Percentiles rank a stretch among this genome's conserved stretches.
Conservation (phyloP, 768 basidiomycete species). For the Solioccasus polychromus region DNA sequence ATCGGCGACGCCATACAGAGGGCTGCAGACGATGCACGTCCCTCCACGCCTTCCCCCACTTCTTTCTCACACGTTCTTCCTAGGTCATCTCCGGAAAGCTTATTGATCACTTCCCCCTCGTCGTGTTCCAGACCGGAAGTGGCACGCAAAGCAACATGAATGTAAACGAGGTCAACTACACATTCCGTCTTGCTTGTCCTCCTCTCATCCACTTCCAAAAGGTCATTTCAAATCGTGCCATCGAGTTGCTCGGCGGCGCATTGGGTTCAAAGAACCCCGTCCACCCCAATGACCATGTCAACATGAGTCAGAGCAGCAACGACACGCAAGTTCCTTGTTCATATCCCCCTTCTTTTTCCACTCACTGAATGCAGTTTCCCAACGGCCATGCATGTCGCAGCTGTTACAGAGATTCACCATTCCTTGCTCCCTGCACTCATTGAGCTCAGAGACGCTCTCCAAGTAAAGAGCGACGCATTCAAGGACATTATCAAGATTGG, state of each 20-base stretch:
- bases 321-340: conserved; percentile 69
- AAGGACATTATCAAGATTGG: conserved; percentile 97
- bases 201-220: conserved; percentile 24
- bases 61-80: conserved; percentile 3
- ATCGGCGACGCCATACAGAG: conserved; percentile 85
- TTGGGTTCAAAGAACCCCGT: conserved; percentile 96
- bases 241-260: conserved; percentile 93
- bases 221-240: conserved; percentile 98
- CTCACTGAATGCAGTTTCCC: conserved; percentile 67
- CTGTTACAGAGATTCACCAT: conserved; percentile 81
- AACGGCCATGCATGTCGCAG: conserved; percentile 98
- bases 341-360: not conserved
- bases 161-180: conserved; percentile 78
- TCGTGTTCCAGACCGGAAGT: conserved; percentile 98
- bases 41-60: not conserved
- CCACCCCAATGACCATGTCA: conserved; percentile 99
- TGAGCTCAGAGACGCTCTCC: conserved; percentile 80
- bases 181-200: not conserved
- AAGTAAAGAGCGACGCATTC: conserved; percentile 79
- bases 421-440: conserved; percentile 82
- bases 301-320: conserved; percentile 98
- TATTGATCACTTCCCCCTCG: conserved; percentile 93
- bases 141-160: conserved; percentile 99
- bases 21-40: conserved; percentile 87
- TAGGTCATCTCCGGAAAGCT: conserved; percentile 96